phyloP scores from a whole-genome alignment of 2,329 filamentous ascomycete species.

The Alternaria sp. region DNA sequence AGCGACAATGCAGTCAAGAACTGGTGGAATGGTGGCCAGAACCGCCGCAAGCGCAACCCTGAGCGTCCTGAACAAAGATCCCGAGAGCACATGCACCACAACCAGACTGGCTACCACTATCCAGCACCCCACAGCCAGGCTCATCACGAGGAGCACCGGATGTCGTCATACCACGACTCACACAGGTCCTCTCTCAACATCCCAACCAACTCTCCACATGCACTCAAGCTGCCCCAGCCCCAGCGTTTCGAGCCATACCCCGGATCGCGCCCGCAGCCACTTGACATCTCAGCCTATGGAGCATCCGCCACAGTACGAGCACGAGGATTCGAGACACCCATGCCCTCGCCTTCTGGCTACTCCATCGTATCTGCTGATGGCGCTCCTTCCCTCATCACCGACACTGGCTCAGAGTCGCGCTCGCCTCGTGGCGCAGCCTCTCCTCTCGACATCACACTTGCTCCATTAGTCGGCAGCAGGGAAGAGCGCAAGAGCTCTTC shows the following conservation, averaged over 20 bases:
- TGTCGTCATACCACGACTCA: slow-evolving; percentile 37
- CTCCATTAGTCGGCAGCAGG: slow-evolving; percentile 44
- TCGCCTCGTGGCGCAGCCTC: slow-evolving; percentile 55
- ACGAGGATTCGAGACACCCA: slow-evolving; percentile 59
- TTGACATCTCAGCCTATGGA: slow-evolving; percentile 36
- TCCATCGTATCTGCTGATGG: slow-evolving; percentile 69
- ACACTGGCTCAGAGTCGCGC: slow-evolving; percentile 59
- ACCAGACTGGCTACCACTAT: slow-evolving; percentile 42
- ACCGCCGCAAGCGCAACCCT: slow-evolving; percentile 66
- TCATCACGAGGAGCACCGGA: slow-evolving; percentile 36
- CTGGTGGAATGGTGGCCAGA: slow-evolving; percentile 96
- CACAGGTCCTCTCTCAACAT: slow-evolving; percentile 38
- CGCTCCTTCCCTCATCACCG: slow-evolving; percentile 74
- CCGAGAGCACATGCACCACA: slow-evolving; percentile 39
- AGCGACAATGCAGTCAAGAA: slow-evolving; percentile 98
- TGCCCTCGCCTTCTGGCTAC: slow-evolving; percentile 68
- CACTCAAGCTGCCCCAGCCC: slow-evolving; percentile 42
- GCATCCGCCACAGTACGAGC: slow-evolving; percentile 31
- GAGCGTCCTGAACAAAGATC: slow-evolving; percentile 38
- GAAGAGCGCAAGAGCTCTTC: slow-evolving; percentile 47
- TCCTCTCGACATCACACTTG: slow-evolving; percentile 52
- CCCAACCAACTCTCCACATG: slow-evolving; percentile 34
- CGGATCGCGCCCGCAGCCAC: slow-evolving; percentile 40
- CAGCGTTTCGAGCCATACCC: slow-evolving; percentile 40
- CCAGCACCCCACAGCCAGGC: slow-evolving; percentile 26